These are phyloP conservation scores for Trichophyton verrucosum DNA, from an alignment of 2,329 filamentous ascomycete genomes.

Conservation along the genomic window DNA sequence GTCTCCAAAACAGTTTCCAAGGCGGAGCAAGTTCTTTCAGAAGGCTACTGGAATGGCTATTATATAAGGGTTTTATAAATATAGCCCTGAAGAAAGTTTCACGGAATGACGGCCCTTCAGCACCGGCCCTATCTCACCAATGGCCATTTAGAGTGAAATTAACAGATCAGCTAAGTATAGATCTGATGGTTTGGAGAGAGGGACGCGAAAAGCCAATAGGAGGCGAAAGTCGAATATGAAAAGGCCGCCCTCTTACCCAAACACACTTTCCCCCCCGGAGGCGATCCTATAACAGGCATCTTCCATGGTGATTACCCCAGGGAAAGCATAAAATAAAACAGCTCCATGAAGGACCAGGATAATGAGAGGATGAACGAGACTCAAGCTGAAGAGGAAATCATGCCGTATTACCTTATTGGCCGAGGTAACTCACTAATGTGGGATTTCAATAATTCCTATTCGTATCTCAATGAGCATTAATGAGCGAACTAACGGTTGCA, in stretches of 20 bases:
- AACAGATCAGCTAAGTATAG: neutral
- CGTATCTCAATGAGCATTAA: neutral
- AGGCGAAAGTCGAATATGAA: neutral
- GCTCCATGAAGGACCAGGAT: neutral
- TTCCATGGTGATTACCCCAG: neutral
- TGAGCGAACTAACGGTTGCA: too few relatives aligned
- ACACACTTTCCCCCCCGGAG: neutral
- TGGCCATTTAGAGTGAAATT: neutral
- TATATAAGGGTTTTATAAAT: conserved; percentile 2
- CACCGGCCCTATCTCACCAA: neutral
- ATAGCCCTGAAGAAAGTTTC: neutral
- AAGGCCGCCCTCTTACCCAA: neutral
- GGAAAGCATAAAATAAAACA: conserved; percentile 3
- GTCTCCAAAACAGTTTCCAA: neutral
- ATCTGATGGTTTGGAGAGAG: neutral
- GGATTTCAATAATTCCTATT: neutral
- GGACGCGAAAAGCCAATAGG: neutral
- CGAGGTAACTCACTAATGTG: neutral
- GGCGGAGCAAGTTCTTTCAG: neutral
- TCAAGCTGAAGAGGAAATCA: neutral
- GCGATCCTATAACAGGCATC: conserved; percentile 3
- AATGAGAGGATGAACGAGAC: neutral
- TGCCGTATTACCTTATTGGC: neutral
- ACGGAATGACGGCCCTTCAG: conserved; percentile 1
- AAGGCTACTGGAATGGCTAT: neutral